phyloP scores from a whole-genome alignment of 805 yeast genomes.

The Wickerhamomyces queroliae region DNA sequence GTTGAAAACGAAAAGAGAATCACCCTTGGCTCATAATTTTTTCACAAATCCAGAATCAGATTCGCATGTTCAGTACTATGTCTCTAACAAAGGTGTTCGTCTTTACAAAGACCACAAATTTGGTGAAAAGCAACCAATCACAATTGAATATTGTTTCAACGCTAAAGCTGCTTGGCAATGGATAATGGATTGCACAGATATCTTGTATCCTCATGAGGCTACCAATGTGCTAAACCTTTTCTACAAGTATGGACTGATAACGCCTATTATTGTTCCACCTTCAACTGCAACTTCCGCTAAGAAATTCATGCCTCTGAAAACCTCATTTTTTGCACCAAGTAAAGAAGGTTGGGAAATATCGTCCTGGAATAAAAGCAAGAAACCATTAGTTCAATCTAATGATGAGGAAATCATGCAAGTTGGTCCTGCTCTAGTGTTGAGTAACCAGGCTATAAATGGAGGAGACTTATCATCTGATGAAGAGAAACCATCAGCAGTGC shows the following conservation, averaged over 20 bases:
- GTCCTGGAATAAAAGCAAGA: constrained; percentile 24
- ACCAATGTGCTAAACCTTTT: constrained; percentile 45
- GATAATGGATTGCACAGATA: constrained; percentile 86
- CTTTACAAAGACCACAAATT: constrained; percentile 40
- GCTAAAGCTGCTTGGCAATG: constrained; percentile 83
- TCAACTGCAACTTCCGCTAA: constrained; percentile 25
- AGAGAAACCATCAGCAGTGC: background rate
- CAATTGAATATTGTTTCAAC: constrained; percentile 45
- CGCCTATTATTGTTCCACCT: constrained; percentile 34
- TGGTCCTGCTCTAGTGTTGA: constrained; percentile 10
- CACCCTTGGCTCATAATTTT: constrained; percentile 71
- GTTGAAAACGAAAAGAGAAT: constrained; percentile 25
- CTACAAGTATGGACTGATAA: constrained; percentile 39
- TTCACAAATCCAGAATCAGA: constrained; percentile 90
- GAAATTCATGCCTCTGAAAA: constrained; percentile 28
- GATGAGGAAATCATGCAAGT: constrained; percentile 13
- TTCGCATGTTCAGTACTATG: constrained; percentile 74
- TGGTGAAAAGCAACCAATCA: constrained; percentile 16
- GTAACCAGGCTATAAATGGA: constrained; percentile 9
- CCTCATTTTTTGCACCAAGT: constrained; percentile 38
- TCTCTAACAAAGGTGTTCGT: constrained; percentile 59
- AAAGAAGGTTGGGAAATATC: constrained; percentile 34
- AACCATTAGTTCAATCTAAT: constrained; percentile 8
- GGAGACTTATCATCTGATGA: constrained; percentile 11
- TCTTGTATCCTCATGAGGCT: constrained; percentile 48